Percentiles rank a stretch among this genome's conserved stretches.
phyloP scores from a whole-genome alignment of 1,284 basidiomycete genomes.

The Trametes sp. region DNA sequence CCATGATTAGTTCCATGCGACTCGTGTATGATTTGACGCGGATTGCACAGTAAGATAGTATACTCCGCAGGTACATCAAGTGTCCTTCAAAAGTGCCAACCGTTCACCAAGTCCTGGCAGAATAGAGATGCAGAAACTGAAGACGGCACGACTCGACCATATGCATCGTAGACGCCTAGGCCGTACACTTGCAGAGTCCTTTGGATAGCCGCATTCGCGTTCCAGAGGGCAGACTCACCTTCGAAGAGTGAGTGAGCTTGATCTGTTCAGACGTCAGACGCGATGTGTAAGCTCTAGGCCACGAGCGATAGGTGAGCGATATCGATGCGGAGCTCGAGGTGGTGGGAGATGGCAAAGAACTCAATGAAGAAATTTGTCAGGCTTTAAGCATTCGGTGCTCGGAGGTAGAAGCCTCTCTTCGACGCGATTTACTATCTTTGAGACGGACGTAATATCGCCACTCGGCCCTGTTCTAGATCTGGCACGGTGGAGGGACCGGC shows the following conservation, averaged over 20 bases:
- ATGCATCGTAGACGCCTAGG: too few species aligned
- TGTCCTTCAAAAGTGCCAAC: too few species aligned
- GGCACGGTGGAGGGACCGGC: background rate
- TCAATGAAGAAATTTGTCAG: background rate
- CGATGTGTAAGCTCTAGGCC: too few species aligned
- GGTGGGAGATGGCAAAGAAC: background rate
- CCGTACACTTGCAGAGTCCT: too few species aligned
- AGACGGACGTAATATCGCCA: conserved; percentile 21
- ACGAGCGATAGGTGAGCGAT: background rate
- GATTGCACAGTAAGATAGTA: too few species aligned
- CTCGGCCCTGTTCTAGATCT: conserved; percentile 9
- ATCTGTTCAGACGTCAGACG: background rate
- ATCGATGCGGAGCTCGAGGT: background rate
- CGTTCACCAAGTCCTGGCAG: too few species aligned
- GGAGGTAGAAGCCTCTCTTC: background rate
- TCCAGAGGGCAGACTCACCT: background rate
- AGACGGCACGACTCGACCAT: too few species aligned
- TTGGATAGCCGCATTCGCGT: too few species aligned
- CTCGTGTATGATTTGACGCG: too few species aligned
- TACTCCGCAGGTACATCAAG: too few species aligned
- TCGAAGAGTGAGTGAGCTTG: background rate
- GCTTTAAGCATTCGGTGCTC: conserved; percentile 8
- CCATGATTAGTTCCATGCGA: too few species aligned
- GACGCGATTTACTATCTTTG: background rate
- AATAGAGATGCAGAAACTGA: too few species aligned